Percentiles rank a stretch among this genome's conserved stretches.
Evolutionary conservation across 2,329 filamentous ascomycete genomes (phyloP).

Genomic region (Epichloe glyceriae): DNA sequence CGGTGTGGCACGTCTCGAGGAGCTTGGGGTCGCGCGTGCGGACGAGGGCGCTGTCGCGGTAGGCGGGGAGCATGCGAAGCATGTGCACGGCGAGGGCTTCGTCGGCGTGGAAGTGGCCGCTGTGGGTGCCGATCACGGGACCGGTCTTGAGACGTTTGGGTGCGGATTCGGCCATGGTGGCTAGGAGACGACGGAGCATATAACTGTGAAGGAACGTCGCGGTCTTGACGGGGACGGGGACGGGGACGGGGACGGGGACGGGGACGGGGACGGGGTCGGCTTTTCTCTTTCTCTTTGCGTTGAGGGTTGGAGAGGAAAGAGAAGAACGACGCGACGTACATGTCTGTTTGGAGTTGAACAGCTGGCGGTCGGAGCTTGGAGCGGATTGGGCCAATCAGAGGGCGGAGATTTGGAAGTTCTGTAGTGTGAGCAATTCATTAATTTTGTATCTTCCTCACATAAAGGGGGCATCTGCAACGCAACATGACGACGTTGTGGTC

Average conservation of each 20-base stretch:
- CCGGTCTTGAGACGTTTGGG: conserved; percentile 66
- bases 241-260: too few species aligned
- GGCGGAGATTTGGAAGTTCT: not conserved
- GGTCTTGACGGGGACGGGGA: too few species aligned
- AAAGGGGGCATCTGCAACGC: too few species aligned
- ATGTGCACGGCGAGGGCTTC: conserved; percentile 95
- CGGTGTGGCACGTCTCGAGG: conserved; percentile 76
- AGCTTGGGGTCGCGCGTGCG: conserved; percentile 75
- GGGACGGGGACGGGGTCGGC: too few species aligned
- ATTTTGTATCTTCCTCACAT: too few species aligned
- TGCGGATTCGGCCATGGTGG: conserved; percentile 45
- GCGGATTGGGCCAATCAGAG: not conserved
- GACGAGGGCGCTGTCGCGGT: conserved; percentile 59
- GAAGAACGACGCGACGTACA: too few species aligned
- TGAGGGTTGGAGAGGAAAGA: not conserved
- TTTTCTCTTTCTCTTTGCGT: not conserved
- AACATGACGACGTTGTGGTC: too few species aligned
- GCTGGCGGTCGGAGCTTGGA: not conserved
- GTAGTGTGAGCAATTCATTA: too few species aligned
- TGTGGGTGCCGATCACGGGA: conserved; percentile 81
- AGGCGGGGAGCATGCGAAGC: conserved; percentile 76
- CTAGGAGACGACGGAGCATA: conserved; percentile 21
- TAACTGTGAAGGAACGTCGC: not conserved
- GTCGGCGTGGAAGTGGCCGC: conserved; percentile 97
- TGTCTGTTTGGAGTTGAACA: too few species aligned